A percentile compares a stretch with the other conserved stretches of the same genome.
phyloP scores from a whole-genome alignment of 179 eudicot genomes.

The Pouteria campechiana region DNA sequence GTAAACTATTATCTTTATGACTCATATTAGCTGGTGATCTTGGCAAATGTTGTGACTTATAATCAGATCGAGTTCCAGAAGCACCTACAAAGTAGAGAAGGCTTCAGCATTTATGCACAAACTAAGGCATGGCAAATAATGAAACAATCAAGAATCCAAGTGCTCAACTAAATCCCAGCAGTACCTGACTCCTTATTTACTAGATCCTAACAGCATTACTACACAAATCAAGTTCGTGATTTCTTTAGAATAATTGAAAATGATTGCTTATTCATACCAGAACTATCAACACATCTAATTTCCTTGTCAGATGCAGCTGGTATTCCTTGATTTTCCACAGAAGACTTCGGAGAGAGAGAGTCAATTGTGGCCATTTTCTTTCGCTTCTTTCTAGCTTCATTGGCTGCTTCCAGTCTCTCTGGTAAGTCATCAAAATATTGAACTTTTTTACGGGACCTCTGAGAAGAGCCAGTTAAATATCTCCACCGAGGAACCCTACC shows the following conservation, averaged over 20 bases:
- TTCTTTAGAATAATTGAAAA: not conserved
- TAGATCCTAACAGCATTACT: not conserved
- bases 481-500: constrained; percentile 65
- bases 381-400: constrained; percentile 41
- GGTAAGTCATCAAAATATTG: constrained; percentile 24
- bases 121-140: not conserved
- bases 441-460: constrained; percentile 68
- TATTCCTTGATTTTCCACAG: constrained; percentile 12
- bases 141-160: not conserved
- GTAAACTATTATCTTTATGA: not conserved
- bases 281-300: constrained; percentile 5
- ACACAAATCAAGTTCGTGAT: too few species aligned
- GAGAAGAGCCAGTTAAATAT: constrained; percentile 33
- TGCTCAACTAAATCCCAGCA: not conserved
- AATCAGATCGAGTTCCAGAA: constrained; percentile 8
- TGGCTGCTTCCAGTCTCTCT: constrained; percentile 14
- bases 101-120: not conserved
- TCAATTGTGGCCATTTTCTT: constrained; percentile 27
- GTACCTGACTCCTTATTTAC: too few species aligned
- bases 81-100: constrained; percentile 13
- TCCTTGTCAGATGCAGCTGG: constrained; percentile 13
- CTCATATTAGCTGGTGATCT: constrained; percentile 1
- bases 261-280: not conserved
- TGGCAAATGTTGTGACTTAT: constrained; percentile 3
- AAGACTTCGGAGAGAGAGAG: constrained; percentile 21